Evolutionary conservation across 345 rosid species (phyloP).

Genomic region (Bruguiera gymnorhiza): DNA sequence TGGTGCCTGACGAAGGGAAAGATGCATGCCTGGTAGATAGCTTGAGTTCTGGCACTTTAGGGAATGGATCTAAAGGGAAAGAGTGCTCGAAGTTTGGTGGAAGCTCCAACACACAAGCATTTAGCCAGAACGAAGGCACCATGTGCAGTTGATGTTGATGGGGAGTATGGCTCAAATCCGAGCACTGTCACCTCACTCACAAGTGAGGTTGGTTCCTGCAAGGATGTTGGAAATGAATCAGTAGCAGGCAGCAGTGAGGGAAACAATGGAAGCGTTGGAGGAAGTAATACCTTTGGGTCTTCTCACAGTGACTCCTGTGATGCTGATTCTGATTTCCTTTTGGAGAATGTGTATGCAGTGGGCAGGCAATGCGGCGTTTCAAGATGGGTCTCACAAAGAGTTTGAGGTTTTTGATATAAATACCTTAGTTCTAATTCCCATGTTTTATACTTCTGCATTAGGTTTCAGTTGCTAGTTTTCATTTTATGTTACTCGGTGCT

Average conservation of each 20-base stretch:
- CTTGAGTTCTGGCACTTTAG: conserved; percentile 4
- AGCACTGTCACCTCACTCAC: conserved; percentile 24
- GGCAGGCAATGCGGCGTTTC: conserved; percentile 19
- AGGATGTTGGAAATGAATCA: conserved; percentile 37
- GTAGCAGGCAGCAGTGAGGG: conserved; percentile 38
- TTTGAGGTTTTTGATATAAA: conserved; percentile 49
- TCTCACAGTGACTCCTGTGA: conserved; percentile 45
- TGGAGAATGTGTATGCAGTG: conserved; percentile 23
- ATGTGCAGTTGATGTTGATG: conserved; percentile 6
- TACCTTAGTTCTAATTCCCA: conserved; percentile 16
- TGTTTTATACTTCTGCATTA: background rate
- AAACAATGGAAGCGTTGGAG: conserved; percentile 38
- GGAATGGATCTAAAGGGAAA: background rate
- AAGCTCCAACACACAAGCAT: conserved; percentile 3
- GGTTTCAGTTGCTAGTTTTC: background rate
- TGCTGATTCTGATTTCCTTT: conserved; percentile 34
- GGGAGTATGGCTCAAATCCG: conserved; percentile 29
- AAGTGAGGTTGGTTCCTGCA: conserved; percentile 35
- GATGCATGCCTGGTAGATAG: conserved; percentile 3
- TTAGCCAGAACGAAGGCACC: conserved; percentile 4
- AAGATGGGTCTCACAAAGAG: conserved; percentile 30
- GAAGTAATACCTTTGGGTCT: conserved; percentile 33
- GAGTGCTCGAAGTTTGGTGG: conserved; percentile 11
- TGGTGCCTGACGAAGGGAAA: conserved; percentile 4
- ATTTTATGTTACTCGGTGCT: background rate